These are phyloP conservation scores for Aspergillus affinis DNA, from an alignment of 495 filamentous ascomycete species.

Conservation along the genomic window DNA sequence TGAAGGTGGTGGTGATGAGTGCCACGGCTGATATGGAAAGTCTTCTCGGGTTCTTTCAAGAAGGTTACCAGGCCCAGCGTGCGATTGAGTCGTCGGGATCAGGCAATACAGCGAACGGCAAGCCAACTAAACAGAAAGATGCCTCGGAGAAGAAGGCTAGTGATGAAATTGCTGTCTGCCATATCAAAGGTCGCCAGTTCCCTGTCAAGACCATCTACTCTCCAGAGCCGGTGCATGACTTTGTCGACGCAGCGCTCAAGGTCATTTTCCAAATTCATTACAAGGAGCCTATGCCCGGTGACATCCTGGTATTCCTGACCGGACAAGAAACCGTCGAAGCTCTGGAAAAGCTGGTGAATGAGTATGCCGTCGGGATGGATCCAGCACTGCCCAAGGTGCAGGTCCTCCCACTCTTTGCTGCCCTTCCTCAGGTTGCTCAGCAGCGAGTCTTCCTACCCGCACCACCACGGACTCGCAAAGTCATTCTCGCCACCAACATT, in stretches of 20 bases:
- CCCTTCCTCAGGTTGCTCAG: slow-evolving; percentile 73
- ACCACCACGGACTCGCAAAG: slow-evolving; percentile 73
- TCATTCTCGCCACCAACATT: slow-evolving; percentile 94
- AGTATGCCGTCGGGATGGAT: slow-evolving; percentile 69
- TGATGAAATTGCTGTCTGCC: slow-evolving; percentile 54
- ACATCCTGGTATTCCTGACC: slow-evolving; percentile 90
- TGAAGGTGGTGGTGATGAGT: slow-evolving; percentile 96
- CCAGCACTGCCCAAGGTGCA: slow-evolving; percentile 72
- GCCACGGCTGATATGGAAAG: slow-evolving; percentile 87
- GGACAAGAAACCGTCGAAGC: slow-evolving; percentile 91
- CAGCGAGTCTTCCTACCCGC: slow-evolving; percentile 80
- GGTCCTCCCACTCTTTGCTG: slow-evolving; percentile 71
- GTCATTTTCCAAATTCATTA: slow-evolving; percentile 87
- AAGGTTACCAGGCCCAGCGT: slow-evolving; percentile 28
- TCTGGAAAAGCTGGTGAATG: slow-evolving; percentile 75
- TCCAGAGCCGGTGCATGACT: slow-evolving; percentile 74
- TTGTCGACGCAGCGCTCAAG: slow-evolving; percentile 78
- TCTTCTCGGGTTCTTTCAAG: slow-evolving; percentile 72
- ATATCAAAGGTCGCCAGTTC: slow-evolving; percentile 86
- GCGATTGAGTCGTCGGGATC: slow-evolving; percentile 9
- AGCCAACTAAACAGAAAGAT: slow-evolving; percentile 1
- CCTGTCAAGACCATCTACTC: slow-evolving; percentile 80
- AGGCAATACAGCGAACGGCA: slow-evolving; percentile 6
- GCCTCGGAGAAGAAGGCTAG: slow-evolving; percentile 1
- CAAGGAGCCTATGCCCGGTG: slow-evolving; percentile 85